phyloP scores from a whole-genome alignment of 1,284 basidiomycete species.

The Ganoderma boninense region DNA sequence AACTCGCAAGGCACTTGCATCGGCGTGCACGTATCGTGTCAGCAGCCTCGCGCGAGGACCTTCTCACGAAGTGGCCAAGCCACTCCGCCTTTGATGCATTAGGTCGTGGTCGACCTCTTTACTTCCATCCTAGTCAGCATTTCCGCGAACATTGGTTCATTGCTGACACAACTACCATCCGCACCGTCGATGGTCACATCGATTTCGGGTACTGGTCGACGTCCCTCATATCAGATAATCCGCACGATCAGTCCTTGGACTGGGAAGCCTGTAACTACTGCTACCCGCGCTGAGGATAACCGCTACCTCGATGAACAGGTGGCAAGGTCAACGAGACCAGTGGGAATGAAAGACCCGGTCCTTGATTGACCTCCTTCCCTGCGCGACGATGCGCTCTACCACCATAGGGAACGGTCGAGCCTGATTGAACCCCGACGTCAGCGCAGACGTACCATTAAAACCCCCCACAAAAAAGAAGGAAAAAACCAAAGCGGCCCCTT shows the following conservation, averaged over 20 bases:
- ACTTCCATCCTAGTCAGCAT: conserved; percentile 7
- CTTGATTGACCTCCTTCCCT: conserved; percentile 83
- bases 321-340: conserved; percentile 57
- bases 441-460: background rate
- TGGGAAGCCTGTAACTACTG: conserved; percentile 89
- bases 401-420: conserved; percentile 98
- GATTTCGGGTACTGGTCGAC: conserved; percentile 91
- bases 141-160: background rate
- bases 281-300: no score
- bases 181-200: conserved; percentile 98
- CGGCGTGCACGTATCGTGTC: conserved; percentile 63
- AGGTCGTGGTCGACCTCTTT: conserved; percentile 86
- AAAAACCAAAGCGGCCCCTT: conserved; percentile 20
- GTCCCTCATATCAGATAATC: conserved; percentile 88
- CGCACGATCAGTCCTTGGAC: conserved; percentile 94
- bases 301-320: no score
- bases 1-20: background rate
- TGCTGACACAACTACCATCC: conserved; percentile 74
- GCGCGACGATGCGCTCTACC: conserved; percentile 92
- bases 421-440: conserved; percentile 44
- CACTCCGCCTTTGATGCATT: conserved; percentile 97
- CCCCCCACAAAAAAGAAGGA: no score
- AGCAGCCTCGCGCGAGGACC: conserved; percentile 96
- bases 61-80: conserved; percentile 98
- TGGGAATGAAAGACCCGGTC: conserved; percentile 90